Evolutionary conservation across 169 alveolate species (phyloP), one percentile per base, ranked within the genome.

Genomic region (Babesia sp.): DNA sequence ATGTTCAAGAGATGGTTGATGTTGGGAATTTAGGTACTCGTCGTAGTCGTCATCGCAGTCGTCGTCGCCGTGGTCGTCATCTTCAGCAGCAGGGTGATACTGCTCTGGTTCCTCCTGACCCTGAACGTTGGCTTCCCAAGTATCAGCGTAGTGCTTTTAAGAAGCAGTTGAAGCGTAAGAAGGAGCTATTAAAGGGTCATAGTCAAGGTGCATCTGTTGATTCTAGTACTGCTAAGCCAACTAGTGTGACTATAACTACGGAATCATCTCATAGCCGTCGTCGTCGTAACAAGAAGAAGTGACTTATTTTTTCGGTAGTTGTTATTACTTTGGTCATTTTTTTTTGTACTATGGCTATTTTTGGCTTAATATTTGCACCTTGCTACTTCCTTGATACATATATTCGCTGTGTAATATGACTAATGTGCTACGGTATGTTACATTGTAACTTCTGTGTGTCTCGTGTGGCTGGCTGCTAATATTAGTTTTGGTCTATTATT

Each of bases 111-210:
- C 75, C 61, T 3, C 84, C 83, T 12, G 87, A 79, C 68, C 87
- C 87, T 1, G 87, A 79, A 39, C 64, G 87, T 28, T 79, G 87
- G 87, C 57, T 79, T 18, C 87, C 66, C 58, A 79, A 79, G 67
- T 45, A 54, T 57, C 46, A 50, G 60, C 60, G 86, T 22, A 56
- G 63, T 5, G 74, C 69, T 29, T 79, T 58, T 28, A 79, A 79
- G 55, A 79, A 79, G 68, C 51, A 24, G 61, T 55, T 66, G 20
- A 79, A 71, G 77, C 68, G 78, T 39, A 79, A 64, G 78, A 79
- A 71, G 78, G 87, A 79, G 50, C 34, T 41, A 50, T n/a, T 54
- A 24, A 59, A 53, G 74, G 83, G 87, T 8, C 36, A 39, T 1
- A 79, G 84, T 1, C 87, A 79, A 67, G 87, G 87, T 4, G 46